A percentile compares a stretch with the other conserved stretches of the same genome.
phyloP scores from a whole-genome alignment of 768 basidiomycete genomes.

The Auricularia heimuer region DNA sequence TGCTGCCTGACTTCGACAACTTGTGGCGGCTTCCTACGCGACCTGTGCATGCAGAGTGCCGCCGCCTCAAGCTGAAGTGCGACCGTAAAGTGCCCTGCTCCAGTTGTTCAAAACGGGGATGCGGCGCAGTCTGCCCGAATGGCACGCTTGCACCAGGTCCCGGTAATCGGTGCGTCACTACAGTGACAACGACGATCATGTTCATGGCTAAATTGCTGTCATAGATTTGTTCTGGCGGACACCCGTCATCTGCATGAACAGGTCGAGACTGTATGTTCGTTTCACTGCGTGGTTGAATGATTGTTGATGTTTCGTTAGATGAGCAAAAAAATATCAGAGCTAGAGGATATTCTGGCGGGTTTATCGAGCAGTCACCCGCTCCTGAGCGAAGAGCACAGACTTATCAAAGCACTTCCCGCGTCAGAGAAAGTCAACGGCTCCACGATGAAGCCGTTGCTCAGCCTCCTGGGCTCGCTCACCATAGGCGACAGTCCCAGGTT shows the following conservation, averaged over 20 bases:
- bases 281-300: not conserved
- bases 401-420: constrained; percentile 48
- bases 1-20: not conserved
- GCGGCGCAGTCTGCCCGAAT: constrained; percentile 2
- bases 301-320: not conserved
- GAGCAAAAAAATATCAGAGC: constrained; percentile 24
- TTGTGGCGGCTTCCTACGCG: not conserved
- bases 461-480: not conserved
- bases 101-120: not conserved
- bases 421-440: not conserved
- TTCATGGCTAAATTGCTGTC: not conserved
- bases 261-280: not conserved
- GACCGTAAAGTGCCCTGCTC: not conserved
- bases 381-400: constrained; percentile 61
- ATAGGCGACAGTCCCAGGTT: not conserved
- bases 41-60: not conserved
- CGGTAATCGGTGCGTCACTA: not conserved
- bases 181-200: not conserved
- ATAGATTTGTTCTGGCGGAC: not conserved
- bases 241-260: not conserved
- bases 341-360: constrained; percentile 59
- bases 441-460: not conserved
- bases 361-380: constrained; percentile 56
- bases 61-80: not conserved
- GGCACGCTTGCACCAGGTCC: not conserved